Conservation (phyloP, 2,329 filamentous ascomycete genomes). For the Talaromyces atroroseus region DNA sequence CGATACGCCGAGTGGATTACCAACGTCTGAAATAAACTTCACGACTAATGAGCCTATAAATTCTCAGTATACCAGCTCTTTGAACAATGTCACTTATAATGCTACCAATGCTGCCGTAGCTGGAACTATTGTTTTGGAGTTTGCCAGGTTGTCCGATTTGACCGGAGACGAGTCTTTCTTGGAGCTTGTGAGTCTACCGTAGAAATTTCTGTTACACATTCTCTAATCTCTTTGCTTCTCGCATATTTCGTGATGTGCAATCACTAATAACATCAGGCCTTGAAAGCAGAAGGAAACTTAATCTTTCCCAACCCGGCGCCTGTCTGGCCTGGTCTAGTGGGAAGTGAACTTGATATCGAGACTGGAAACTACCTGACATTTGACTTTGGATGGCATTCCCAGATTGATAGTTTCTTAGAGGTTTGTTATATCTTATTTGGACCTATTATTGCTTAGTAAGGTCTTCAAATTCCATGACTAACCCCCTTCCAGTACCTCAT, state of each 20-base stretch:
- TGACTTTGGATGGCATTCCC: conserved; percentile 20
- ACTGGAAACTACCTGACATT: conserved; percentile 20
- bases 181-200: conserved; percentile 11
- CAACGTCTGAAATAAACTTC: conserved; percentile 16
- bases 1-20: conserved; percentile 17
- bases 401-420: conserved; percentile 22
- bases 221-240: not conserved
- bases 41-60: conserved; percentile 13
- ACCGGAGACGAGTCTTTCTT: conserved; percentile 21
- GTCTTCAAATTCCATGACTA: not conserved
- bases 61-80: conserved; percentile 13
- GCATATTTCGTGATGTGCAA: not conserved
- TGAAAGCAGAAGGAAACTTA: conserved; percentile 17
- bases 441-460: not conserved
- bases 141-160: conserved; percentile 19
- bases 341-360: conserved; percentile 19
- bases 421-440: conserved; percentile 5
- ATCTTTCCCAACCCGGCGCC: conserved; percentile 20
- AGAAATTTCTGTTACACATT: not conserved
- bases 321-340: conserved; percentile 18
- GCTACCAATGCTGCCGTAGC: conserved; percentile 20
- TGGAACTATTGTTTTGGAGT: conserved; percentile 21
- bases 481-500: conserved; percentile 17
- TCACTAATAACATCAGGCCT: conserved; percentile 10
- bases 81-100: conserved; percentile 18